phyloP scores from a whole-genome alignment of 352 stramenopile species.

The Phytophthora sojae region DNA sequence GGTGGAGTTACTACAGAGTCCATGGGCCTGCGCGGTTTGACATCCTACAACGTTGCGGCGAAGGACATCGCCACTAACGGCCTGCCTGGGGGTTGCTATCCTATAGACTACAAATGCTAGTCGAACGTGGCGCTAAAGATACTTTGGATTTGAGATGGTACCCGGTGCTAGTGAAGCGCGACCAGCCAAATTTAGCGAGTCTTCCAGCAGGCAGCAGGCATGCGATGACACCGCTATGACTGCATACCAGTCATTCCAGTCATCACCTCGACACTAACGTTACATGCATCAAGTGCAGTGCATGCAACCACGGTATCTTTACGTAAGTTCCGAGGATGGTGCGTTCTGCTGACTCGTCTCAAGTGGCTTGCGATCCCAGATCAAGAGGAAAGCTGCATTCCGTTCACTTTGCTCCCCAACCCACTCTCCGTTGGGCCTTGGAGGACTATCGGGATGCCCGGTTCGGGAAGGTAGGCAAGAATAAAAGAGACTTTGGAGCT shows the following conservation, averaged over 20 bases:
- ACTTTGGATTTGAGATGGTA: conserved; percentile 17
- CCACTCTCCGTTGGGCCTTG: not conserved
- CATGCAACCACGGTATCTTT: too few relatives aligned
- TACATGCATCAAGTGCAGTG: too few relatives aligned
- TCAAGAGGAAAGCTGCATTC: not conserved
- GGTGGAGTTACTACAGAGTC: too few relatives aligned
- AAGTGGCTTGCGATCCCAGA: not conserved
- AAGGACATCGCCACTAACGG: not conserved
- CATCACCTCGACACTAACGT: too few relatives aligned
- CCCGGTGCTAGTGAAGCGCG: conserved; percentile 5
- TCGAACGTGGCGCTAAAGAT: conserved; percentile 6
- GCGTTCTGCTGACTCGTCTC: not conserved
- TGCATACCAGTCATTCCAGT: too few relatives aligned
- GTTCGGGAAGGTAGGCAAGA: too few relatives aligned
- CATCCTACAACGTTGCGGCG: not conserved
- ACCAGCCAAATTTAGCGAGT: conserved; percentile 9
- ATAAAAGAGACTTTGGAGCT: too few relatives aligned
- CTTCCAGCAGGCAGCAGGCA: not conserved
- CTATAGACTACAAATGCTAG: not conserved
- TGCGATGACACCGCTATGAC: not conserved
- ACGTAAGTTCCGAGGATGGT: not conserved
- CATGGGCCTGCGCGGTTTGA: too few relatives aligned
- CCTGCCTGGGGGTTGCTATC: too few relatives aligned
- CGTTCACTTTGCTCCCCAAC: not conserved
- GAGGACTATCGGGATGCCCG: too few relatives aligned